A percentile compares a stretch with the other conserved stretches of the same genome.
These are phyloP conservation scores for Claviceps fusiformis DNA, from an alignment of 2,329 filamentous ascomycete species.

Conservation along the genomic window DNA sequence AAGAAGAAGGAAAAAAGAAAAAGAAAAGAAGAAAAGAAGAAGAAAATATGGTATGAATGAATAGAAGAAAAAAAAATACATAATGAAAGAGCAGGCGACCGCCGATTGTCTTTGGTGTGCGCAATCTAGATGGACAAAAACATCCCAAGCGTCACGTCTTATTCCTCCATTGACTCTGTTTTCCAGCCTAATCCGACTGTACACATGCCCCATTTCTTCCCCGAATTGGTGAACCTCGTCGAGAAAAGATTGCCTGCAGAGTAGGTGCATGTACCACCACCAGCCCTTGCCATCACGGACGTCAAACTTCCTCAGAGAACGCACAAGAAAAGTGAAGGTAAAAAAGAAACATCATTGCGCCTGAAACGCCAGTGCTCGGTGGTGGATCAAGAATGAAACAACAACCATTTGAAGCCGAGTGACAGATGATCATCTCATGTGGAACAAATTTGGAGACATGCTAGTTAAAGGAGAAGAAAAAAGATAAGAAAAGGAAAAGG, in stretches of 20 bases:
- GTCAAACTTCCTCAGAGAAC: neutral
- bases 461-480: slow-evolving; percentile 6
- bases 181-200: too few relatives aligned
- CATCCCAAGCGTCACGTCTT: neutral
- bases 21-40: too few relatives aligned
- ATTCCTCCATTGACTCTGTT: neutral
- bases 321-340: neutral
- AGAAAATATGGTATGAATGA: too few relatives aligned
- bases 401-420: neutral
- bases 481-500: slow-evolving; percentile 13
- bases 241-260: neutral
- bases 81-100: neutral
- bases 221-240: too few relatives aligned
- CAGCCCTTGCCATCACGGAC: neutral
- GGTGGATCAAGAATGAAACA: slow-evolving; percentile 2
- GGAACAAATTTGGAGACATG: neutral
- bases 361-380: slow-evolving; percentile 20
- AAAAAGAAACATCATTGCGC: neutral
- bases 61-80: neutral
- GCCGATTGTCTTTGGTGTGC: neutral
- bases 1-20: neutral
- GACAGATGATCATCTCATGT: neutral
- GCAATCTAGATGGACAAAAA: neutral
- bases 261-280: too few relatives aligned
- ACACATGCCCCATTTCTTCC: too few relatives aligned